A percentile compares a stretch with the other conserved stretches of the same genome.
Evolutionary conservation across 495 filamentous ascomycete genomes (phyloP).

Genomic region (Rostrohypoxylon terebratum): DNA sequence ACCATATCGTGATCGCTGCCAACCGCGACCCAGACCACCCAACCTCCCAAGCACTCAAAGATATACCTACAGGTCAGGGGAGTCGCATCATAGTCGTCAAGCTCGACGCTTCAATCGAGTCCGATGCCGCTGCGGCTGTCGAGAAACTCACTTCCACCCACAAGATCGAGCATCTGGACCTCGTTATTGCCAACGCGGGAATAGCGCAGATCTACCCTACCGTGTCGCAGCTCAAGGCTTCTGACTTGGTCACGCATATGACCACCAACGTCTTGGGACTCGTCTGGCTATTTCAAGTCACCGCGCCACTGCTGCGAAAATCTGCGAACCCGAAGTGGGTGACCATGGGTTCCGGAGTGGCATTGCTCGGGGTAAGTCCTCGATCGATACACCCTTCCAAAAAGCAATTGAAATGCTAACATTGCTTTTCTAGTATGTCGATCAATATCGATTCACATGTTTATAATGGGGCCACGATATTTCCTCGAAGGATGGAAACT

Average conservation of each 20-base stretch:
- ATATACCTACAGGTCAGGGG: slow-evolving; percentile 36
- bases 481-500: neutral
- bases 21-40: slow-evolving; percentile 48
- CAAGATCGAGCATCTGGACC: slow-evolving; percentile 26
- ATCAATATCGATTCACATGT: neutral
- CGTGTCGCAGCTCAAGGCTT: slow-evolving; percentile 15
- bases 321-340: slow-evolving; percentile 50
- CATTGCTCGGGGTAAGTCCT: slow-evolving; percentile 40
- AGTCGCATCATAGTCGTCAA: slow-evolving; percentile 38
- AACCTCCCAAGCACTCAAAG: slow-evolving; percentile 30
- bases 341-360: slow-evolving; percentile 48
- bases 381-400: neutral
- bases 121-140: slow-evolving; percentile 33
- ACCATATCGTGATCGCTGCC: slow-evolving; percentile 53
- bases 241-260: slow-evolving; percentile 23
- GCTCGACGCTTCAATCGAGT: slow-evolving; percentile 30
- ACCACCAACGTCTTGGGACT: slow-evolving; percentile 33
- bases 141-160: slow-evolving; percentile 19
- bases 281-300: slow-evolving; percentile 43
- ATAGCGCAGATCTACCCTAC: neutral
- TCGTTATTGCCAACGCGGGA: slow-evolving; percentile 34
- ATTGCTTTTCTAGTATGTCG: neutral
- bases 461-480: neutral
- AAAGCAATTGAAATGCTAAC: neutral
- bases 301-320: slow-evolving; percentile 27